A percentile compares a stretch with the other conserved stretches of the same genome.
phyloP scores from a whole-genome alignment of 2,329 filamentous ascomycete species.

The Cercospora beticola region DNA sequence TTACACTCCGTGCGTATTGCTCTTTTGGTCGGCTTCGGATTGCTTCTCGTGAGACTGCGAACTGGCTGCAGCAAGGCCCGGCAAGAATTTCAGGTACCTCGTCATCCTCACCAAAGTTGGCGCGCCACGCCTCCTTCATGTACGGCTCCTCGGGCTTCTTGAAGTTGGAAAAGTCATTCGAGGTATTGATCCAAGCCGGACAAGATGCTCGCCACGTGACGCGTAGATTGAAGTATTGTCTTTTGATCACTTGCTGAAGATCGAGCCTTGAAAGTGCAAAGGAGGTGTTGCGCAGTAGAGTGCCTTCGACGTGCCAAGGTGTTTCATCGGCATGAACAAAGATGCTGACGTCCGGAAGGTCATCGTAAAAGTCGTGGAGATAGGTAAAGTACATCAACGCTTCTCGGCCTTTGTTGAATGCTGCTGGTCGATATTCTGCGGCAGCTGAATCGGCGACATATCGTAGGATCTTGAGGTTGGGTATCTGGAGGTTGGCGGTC shows the following conservation, averaged over 20 bases:
- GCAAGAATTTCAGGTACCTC: slow-evolving; percentile 16
- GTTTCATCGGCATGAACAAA: slow-evolving; percentile 55
- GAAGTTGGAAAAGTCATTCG: slow-evolving; percentile 13
- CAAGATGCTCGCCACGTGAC: slow-evolving; percentile 19
- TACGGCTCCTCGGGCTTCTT: slow-evolving; percentile 21
- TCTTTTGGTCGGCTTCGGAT: slow-evolving; percentile 16
- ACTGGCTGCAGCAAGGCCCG: slow-evolving; percentile 23
- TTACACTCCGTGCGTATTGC: slow-evolving; percentile 14
- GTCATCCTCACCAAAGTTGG: slow-evolving; percentile 18
- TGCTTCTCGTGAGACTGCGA: slow-evolving; percentile 17
- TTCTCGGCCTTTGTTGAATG: slow-evolving; percentile 57
- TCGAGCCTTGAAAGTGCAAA: slow-evolving; percentile 21
- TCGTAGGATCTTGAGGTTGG: slow-evolving; percentile 23
- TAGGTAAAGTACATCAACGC: slow-evolving; percentile 62
- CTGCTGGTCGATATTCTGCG: slow-evolving; percentile 50
- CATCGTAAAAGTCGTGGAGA: slow-evolving; percentile 60
- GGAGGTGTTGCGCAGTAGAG: slow-evolving; percentile 12
- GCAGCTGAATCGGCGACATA: slow-evolving; percentile 36
- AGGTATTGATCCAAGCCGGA: slow-evolving; percentile 23
- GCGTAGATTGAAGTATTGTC: slow-evolving; percentile 23
- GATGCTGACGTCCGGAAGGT: slow-evolving; percentile 57
- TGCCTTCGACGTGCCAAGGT: slow-evolving; percentile 21
- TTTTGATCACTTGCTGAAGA: slow-evolving; percentile 11
- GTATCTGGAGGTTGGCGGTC: slow-evolving; percentile 19
- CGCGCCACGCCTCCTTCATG: slow-evolving; percentile 20